These are phyloP conservation scores for Cryptosporidium tyzzeri DNA, from an alignment of 169 alveolate genomes.

Conservation along the genomic window DNA sequence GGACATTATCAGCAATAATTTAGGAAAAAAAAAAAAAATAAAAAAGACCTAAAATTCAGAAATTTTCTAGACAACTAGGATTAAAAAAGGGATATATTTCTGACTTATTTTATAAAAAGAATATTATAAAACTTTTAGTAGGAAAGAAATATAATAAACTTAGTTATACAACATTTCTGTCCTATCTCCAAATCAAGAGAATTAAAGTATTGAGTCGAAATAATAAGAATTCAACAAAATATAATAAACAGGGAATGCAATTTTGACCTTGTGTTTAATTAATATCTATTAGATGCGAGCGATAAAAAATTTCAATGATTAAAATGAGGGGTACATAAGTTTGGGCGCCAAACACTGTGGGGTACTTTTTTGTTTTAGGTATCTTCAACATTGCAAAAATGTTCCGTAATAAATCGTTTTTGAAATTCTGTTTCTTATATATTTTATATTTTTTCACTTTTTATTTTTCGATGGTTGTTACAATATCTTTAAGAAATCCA, in stretches of 20 bases:
- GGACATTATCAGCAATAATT: neutral
- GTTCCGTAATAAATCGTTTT: neutral
- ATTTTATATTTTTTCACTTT: neutral
- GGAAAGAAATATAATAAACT: neutral
- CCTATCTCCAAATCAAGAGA: neutral
- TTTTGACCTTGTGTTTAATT: neutral
- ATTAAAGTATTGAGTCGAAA: neutral
- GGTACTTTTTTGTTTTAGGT: neutral
- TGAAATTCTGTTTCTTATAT: neutral
- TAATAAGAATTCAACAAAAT: neutral
- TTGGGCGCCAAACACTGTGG: constrained; percentile 11
- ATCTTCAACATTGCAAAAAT: neutral
- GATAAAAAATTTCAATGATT: neutral
- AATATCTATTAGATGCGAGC: neutral
- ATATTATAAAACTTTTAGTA: neutral
- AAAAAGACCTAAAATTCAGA: neutral
- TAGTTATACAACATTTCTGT: neutral
- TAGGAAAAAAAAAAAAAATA: neutral
- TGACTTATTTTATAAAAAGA: neutral
- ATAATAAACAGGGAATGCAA: neutral
- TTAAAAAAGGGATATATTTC: neutral
- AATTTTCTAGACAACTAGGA: neutral
- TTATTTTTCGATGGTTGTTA: constrained; percentile 34
- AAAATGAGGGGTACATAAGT: neutral
- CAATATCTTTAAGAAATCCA: constrained; percentile 20